These are phyloP conservation scores for Ophiostoma quercus DNA, from an alignment of 2,329 filamentous ascomycete species.

Conservation along the genomic window DNA sequence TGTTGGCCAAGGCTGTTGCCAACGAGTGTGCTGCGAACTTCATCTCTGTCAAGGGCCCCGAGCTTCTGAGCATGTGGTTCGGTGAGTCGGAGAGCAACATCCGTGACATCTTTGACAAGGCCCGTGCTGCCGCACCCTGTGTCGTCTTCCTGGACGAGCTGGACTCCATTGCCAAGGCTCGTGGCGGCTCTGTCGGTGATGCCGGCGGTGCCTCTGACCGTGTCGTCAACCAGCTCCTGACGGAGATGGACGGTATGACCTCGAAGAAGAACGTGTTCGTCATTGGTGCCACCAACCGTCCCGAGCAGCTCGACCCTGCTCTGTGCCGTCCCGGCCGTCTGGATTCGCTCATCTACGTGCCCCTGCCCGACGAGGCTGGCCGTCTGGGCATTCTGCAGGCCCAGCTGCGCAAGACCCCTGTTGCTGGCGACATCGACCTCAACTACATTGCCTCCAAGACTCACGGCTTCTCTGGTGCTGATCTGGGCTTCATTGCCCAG, in stretches of 20 bases:
- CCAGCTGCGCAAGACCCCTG: constrained; percentile 96
- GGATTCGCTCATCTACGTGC: constrained; percentile 96
- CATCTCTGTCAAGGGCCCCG: constrained; percentile 98
- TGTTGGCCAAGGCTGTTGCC: constrained; percentile 98
- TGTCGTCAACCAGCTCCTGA: constrained; percentile 99
- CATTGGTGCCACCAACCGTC: constrained; percentile 96
- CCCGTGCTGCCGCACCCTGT: constrained; percentile 92
- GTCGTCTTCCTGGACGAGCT: constrained; percentile 98
- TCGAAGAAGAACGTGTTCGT: constrained; percentile 99
- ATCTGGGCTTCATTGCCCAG: constrained; percentile 98
- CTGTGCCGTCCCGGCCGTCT: constrained; percentile 98
- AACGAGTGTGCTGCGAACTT: constrained; percentile 99
- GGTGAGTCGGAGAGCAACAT: constrained; percentile 99
- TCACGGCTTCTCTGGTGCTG: constrained; percentile 98
- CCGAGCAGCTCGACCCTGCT: constrained; percentile 96
- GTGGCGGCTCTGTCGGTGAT: constrained; percentile 93
- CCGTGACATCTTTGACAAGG: constrained; percentile 99
- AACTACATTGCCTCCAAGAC: constrained; percentile 93
- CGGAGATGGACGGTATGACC: constrained; percentile 99
- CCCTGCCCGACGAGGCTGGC: constrained; percentile 84
- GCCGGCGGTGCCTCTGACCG: constrained; percentile 97
- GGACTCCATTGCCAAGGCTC: constrained; percentile 98
- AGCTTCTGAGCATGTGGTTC: constrained; percentile 99
- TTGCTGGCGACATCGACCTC: constrained; percentile 80
- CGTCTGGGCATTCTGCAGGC: constrained; percentile 88